phyloP scores from a whole-genome alignment of 257 asterid genomes.

The Salvia rosmarinus region DNA sequence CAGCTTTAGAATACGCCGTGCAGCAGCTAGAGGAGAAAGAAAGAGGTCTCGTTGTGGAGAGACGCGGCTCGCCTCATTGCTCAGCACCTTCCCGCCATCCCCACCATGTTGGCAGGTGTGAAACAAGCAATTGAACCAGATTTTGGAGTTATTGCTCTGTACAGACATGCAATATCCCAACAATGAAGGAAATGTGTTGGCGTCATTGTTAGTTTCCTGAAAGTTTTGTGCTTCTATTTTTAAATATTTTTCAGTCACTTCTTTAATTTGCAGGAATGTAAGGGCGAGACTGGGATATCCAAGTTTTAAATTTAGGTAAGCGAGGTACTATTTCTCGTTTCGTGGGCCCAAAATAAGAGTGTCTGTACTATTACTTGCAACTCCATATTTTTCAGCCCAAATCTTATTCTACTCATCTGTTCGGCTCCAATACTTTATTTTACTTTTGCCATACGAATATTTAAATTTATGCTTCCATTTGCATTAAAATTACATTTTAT shows the following conservation, averaged over 20 bases:
- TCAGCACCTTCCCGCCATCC: slow-evolving; percentile 44
- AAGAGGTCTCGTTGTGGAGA: slow-evolving; percentile 67
- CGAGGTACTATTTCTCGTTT: too few relatives aligned
- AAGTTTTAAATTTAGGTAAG: too few relatives aligned
- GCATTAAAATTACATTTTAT: too few relatives aligned
- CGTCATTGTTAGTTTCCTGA: background rate
- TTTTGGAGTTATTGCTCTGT: slow-evolving; percentile 21
- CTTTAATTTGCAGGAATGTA: too few relatives aligned
- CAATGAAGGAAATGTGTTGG: background rate
- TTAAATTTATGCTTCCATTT: too few relatives aligned
- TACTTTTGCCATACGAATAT: too few relatives aligned
- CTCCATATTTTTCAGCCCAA: too few relatives aligned
- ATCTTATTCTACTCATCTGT: too few relatives aligned
- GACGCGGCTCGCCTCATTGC: slow-evolving; percentile 55
- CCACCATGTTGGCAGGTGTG: slow-evolving; percentile 29
- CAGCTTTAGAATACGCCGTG: slow-evolving; percentile 55
- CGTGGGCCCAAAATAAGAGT: too few relatives aligned
- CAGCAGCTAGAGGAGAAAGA: slow-evolving; percentile 53
- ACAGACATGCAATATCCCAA: background rate
- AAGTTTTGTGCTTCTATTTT: background rate
- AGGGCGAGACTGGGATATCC: too few relatives aligned
- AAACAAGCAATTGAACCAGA: slow-evolving; percentile 30
- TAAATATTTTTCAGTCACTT: background rate
- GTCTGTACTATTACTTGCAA: too few relatives aligned
- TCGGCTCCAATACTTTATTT: too few relatives aligned